Conservation (phyloP, 2,329 filamentous ascomycete genomes). For the Colletotrichum paranaense region DNA sequence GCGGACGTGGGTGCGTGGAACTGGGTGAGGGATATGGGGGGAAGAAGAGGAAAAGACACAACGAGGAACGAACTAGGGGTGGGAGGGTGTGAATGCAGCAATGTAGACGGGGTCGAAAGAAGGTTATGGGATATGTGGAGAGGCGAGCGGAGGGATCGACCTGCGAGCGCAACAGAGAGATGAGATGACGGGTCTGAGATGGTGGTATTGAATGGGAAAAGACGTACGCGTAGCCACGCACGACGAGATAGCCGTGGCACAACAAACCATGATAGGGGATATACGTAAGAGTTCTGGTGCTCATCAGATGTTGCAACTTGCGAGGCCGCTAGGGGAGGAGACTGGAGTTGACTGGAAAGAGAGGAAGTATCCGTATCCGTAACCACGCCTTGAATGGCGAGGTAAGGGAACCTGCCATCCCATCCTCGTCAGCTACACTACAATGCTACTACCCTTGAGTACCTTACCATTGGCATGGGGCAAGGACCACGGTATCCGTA, state of each 20-base stretch:
- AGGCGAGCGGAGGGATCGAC: constrained; percentile 35
- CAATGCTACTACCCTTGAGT: background rate
- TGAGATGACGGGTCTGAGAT: constrained; percentile 31
- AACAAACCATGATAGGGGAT: background rate
- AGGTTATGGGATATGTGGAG: constrained; percentile 37
- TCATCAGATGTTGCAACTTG: background rate
- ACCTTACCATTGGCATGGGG: background rate
- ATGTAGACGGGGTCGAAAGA: constrained; percentile 34
- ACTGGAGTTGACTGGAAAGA: background rate
- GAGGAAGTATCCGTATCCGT: no score
- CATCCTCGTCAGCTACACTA: background rate
- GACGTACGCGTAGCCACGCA: background rate
- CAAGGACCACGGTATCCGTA: background rate
- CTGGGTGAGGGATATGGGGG: constrained; percentile 12
- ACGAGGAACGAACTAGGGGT: background rate
- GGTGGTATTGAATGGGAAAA: constrained; percentile 25
- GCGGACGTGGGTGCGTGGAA: constrained; percentile 25
- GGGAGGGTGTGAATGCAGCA: constrained; percentile 22
- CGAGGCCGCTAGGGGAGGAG: background rate
- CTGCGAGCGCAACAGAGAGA: constrained; percentile 33
- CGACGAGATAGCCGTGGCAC: background rate
- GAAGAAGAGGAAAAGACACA: background rate
- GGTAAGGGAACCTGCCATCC: background rate
- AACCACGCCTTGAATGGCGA: no score
- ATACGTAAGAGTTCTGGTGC: background rate